A percentile compares a stretch with the other conserved stretches of the same genome.
These are phyloP conservation scores for Mycena floridula DNA, from an alignment of 768 basidiomycete species.

Conservation along the genomic window DNA sequence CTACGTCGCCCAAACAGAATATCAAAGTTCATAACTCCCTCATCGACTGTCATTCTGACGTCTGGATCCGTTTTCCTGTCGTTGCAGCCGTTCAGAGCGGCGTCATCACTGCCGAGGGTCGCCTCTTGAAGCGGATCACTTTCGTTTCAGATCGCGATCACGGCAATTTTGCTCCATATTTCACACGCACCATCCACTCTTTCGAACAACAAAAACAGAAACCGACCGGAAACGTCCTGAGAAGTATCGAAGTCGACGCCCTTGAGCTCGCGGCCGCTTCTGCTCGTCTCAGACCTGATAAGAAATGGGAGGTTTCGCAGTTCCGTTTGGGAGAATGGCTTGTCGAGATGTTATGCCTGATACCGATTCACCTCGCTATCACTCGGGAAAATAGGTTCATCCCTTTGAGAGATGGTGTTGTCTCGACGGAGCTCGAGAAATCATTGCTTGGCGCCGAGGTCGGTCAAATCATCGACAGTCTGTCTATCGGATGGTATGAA, in stretches of 20 bases:
- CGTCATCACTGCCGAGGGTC: constrained; percentile 26
- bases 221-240: constrained; percentile 40
- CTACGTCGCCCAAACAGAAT: too few species aligned
- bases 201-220: constrained; percentile 49
- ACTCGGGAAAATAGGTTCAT: constrained; percentile 55
- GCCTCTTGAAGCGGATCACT: constrained; percentile 27
- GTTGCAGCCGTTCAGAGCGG: constrained; percentile 44
- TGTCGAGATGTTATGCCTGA: constrained; percentile 52
- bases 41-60: constrained; percentile 47
- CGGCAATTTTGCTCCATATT: constrained; percentile 33
- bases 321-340: constrained; percentile 56
- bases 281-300: constrained; percentile 7
- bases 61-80: constrained; percentile 59
- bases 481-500: constrained; percentile 63
- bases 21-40: constrained; percentile 46
- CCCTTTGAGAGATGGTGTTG: constrained; percentile 42
- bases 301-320: constrained; percentile 25
- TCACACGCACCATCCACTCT: constrained; percentile 31
- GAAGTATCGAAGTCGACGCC: constrained; percentile 27
- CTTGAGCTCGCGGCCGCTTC: constrained; percentile 22
- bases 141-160: constrained; percentile 37
- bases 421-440: constrained; percentile 42
- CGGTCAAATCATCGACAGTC: constrained; percentile 42
- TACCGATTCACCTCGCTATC: constrained; percentile 59
- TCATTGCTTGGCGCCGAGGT: constrained; percentile 55